Evolutionary conservation across 176 grass and related monocot genomes (phyloP).

Genomic region (Oryza glumipatula): DNA sequence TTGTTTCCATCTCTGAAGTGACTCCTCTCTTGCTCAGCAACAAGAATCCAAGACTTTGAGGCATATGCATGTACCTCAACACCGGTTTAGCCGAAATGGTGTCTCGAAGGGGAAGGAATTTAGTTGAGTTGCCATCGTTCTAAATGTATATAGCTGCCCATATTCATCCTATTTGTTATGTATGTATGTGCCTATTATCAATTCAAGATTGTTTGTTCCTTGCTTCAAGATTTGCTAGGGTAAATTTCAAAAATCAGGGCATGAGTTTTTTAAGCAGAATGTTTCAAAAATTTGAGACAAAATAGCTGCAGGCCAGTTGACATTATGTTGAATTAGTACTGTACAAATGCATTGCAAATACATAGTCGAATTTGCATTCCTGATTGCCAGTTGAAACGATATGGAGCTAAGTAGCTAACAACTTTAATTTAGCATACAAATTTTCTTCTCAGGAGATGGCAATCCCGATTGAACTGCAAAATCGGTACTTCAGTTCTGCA

Average conservation of each 20-base stretch:
- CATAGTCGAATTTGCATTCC: not conserved
- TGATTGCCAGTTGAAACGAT: not conserved
- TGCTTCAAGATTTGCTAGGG: not conserved
- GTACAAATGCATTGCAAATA: not conserved
- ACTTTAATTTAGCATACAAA: not conserved
- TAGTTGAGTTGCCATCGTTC: not conserved
- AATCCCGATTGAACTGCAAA: not conserved
- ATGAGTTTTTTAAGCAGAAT: not conserved
- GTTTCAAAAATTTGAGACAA: not conserved
- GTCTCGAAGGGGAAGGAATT: not conserved
- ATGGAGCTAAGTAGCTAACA: not conserved
- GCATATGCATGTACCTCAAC: not conserved
- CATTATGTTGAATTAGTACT: not conserved
- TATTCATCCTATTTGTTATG: slow-evolving; percentile 8
- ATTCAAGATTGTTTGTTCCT: not conserved
- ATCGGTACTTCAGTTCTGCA: not conserved
- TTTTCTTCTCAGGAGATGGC: not conserved
- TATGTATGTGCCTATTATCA: not conserved
- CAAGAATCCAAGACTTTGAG: not conserved
- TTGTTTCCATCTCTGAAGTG: slow-evolving; percentile 51
- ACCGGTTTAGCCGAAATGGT: not conserved
- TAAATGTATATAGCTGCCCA: not conserved
- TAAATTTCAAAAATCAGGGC: not conserved
- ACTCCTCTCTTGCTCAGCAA: not conserved
- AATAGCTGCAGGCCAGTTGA: not conserved